A percentile compares a stretch with the other conserved stretches of the same genome.
Evolutionary conservation across 768 basidiomycete species (phyloP).

Genomic region (Pisolithus sp.): DNA sequence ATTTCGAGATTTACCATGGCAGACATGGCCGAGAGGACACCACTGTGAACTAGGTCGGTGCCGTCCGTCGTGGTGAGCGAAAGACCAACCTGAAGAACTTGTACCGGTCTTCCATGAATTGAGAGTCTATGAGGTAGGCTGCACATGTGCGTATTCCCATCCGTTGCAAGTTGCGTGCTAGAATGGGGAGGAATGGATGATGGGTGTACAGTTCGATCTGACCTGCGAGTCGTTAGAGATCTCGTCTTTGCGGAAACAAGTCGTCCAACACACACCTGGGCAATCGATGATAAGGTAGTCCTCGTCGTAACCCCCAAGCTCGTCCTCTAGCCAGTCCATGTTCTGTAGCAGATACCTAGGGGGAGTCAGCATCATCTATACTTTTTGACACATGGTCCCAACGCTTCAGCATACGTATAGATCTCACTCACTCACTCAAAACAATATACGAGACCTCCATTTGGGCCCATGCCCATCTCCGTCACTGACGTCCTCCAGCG

Average conservation of each 20-base stretch:
- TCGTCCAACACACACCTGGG: constrained; percentile 51
- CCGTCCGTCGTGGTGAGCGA: background rate
- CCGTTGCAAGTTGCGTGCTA: constrained; percentile 68
- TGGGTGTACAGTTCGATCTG: constrained; percentile 99
- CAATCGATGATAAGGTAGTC: constrained; percentile 94
- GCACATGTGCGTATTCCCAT: constrained; percentile 85
- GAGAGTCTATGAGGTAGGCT: constrained; percentile 91
- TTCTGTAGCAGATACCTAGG: constrained; percentile 90
- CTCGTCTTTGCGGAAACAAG: background rate
- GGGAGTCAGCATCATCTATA: background rate
- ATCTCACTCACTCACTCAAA: constrained; percentile 82
- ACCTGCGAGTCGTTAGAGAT: constrained; percentile 39
- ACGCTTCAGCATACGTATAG: constrained; percentile 23
- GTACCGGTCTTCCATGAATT: constrained; percentile 99
- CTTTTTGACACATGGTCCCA: background rate
- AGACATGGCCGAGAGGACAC: constrained; percentile 96
- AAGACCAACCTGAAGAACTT: constrained; percentile 83
- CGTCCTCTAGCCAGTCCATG: constrained; percentile 97
- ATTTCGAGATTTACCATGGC: constrained; percentile 98
- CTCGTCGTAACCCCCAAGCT: constrained; percentile 89
- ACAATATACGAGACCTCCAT: constrained; percentile 95
- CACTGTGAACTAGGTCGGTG: constrained; percentile 39
- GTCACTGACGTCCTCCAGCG: constrained; percentile 93
- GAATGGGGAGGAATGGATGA: constrained; percentile 89
- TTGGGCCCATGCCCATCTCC: constrained; percentile 92